Evolutionary conservation across 83 land plant genomes (phyloP).

Genomic region (Thuja plicata): DNA sequence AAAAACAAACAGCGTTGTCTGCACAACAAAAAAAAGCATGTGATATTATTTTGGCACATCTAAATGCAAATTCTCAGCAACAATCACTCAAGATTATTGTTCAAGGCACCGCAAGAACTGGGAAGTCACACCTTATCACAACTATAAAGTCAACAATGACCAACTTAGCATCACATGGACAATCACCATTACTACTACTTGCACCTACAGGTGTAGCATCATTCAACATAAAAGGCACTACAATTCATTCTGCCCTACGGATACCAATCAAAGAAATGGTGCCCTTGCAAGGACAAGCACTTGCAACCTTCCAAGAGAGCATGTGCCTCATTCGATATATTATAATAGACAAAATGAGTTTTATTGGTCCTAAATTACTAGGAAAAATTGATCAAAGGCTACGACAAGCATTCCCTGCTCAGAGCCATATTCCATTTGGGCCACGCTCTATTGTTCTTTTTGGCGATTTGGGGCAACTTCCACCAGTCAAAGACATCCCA

Average conservation of each 20-base stretch:
- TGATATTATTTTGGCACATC: background rate
- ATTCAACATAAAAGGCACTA: no score
- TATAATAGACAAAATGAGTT: background rate
- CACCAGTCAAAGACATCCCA: no score
- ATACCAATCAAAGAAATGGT: no score
- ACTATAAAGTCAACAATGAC: background rate
- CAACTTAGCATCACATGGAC: background rate
- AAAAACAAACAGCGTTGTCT: background rate
- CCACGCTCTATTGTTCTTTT: no score
- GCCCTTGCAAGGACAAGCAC: no score
- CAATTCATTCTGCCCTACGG: no score
- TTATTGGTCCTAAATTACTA: background rate
- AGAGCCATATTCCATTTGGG: no score
- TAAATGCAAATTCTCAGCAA: background rate
- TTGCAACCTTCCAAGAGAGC: no score
- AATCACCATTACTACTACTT: background rate
- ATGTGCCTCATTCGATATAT: no score
- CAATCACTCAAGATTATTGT: background rate
- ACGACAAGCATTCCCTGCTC: no score
- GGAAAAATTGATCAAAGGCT: no score
- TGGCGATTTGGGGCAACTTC: no score
- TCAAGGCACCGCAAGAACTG: background rate
- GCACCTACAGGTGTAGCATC: background rate
- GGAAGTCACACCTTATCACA: background rate
- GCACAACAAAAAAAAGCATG: background rate